Base-by-base conservation (phyloP, 1,284 basidiomycete genomes). In the Heterobasidion irregulare region DNA sequence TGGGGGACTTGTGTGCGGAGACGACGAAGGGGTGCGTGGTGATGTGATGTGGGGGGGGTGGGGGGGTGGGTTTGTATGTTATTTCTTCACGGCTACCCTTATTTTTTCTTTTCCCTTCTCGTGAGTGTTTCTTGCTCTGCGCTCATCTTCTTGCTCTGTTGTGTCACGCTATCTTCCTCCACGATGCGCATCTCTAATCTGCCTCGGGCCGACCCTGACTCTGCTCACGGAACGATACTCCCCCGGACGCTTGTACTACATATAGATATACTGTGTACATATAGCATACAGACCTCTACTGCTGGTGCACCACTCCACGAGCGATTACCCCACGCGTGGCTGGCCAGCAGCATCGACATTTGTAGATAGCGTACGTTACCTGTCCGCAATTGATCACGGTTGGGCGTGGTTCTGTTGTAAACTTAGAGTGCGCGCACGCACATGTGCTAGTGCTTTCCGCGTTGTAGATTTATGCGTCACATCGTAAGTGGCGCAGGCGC, bases 1-100 rank as follows among this genome's bases (percentile, higher is more conserved):
- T 63, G 47, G 55, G 56, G 49, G 45, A n/a, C 13, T 13, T 52
- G 54, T 13, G 15, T 47, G 9, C 1, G 36, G 46, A 32, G n/a
- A 8, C 16, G 16, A 34, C n/a, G 10, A 49, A 45, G 41, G 44
- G 54, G 10, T 50, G 60, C 45, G 53, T 53, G 50, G 50, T 57
- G 16, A 58, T 62, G 56, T 59, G 8, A 6, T 12, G 32, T 15
- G 36, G 6, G 16, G 18, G 12, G 10, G 10, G 46, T 16, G 16
- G 10, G 18, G 18, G 10, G 10, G 46, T 16, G 16, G 10, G 18
- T 5, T 4, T 47, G 38, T 47, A 52, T 9, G 6, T 47, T 46
- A 16, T 36, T 36, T 43, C 16, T 7, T 52, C 19, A 18, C 26
- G 45, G 36, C 26, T 36, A 18, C 41, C 16, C 46, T 46, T 19